Percentiles rank a stretch among this genome's conserved stretches.
Evolutionary conservation across 768 basidiomycete species (phyloP).

Genomic region (Xerocomus potaroensis): DNA sequence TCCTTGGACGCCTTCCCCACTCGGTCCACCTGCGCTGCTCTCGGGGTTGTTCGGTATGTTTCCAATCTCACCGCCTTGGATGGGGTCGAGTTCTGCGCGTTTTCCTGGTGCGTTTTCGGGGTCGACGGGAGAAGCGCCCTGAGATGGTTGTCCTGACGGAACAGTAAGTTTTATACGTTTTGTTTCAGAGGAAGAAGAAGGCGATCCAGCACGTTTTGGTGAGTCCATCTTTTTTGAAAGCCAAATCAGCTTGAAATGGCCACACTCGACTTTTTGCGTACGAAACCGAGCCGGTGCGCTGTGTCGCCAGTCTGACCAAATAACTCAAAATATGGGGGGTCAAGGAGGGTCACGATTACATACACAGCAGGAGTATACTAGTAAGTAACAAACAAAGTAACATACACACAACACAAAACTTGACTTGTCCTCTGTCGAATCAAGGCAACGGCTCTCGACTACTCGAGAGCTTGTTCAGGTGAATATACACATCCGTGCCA

Average conservation of each 20-base stretch:
- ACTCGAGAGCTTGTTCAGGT: conserved; percentile 62
- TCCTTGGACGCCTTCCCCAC: conserved; percentile 23
- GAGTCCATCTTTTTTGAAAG: conserved; percentile 51
- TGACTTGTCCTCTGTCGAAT: no score
- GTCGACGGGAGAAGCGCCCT: conserved; percentile 74
- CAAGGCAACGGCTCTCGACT: conserved; percentile 51
- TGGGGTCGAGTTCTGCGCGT: conserved; percentile 83
- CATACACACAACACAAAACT: background rate
- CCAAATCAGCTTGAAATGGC: conserved; percentile 25
- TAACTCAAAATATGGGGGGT: conserved; percentile 21
- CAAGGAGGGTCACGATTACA: conserved; percentile 1
- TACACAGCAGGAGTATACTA: background rate
- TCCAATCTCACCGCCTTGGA: conserved; percentile 71
- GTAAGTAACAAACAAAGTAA: background rate
- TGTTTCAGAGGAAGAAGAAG: conserved; percentile 48
- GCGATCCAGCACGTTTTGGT: conserved; percentile 61
- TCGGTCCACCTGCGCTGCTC: conserved; percentile 12
- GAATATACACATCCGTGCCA: conserved; percentile 92
- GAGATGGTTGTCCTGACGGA: conserved; percentile 40
- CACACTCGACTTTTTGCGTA: conserved; percentile 9
- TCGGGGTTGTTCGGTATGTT: conserved; percentile 52
- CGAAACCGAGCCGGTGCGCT: conserved; percentile 6
- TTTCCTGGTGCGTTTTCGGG: conserved; percentile 79
- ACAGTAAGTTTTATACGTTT: conserved; percentile 59
- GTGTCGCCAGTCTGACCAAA: conserved; percentile 2